Percentiles rank a stretch among this genome's conserved stretches.
phyloP scores from a whole-genome alignment of 768 basidiomycete species.

The Cystofilobasidium capitatum region DNA sequence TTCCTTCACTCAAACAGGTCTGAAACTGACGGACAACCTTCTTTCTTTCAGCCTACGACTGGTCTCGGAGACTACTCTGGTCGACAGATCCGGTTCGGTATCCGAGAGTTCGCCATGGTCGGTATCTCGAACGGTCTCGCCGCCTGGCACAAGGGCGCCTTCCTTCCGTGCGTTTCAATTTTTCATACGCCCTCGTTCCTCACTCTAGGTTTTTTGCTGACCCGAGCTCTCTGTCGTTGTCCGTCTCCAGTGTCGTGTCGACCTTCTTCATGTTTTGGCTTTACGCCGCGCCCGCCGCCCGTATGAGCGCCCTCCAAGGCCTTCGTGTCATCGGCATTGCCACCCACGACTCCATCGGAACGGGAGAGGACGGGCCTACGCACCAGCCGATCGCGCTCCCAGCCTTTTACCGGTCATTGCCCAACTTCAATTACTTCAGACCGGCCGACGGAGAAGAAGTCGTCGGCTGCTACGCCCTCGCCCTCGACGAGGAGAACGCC shows the following conservation, averaged over 20 bases:
- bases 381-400: slow-evolving; percentile 37
- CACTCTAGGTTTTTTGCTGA: not conserved
- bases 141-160: slow-evolving; percentile 38
- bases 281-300: slow-evolving; percentile 38
- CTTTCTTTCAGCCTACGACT: slow-evolving; percentile 28
- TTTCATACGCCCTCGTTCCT: not conserved
- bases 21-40: not conserved
- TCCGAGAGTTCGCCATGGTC: slow-evolving; percentile 38
- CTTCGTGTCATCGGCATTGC: slow-evolving; percentile 39
- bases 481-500: slow-evolving; percentile 28
- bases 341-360: slow-evolving; percentile 38
- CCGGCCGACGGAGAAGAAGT: slow-evolving; percentile 39
- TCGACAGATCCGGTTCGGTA: slow-evolving; percentile 37
- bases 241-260: slow-evolving; percentile 34
- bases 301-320: slow-evolving; percentile 36
- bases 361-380: slow-evolving; percentile 39
- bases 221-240: not conserved
- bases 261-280: slow-evolving; percentile 41
- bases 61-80: slow-evolving; percentile 37
- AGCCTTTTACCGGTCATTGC: slow-evolving; percentile 35
- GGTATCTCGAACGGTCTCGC: slow-evolving; percentile 36
- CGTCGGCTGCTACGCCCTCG: slow-evolving; percentile 34
- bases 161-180: slow-evolving; percentile 34
- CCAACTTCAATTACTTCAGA: slow-evolving; percentile 36
- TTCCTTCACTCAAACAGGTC: not conserved